A percentile compares a stretch with the other conserved stretches of the same genome.
Conservation (phyloP, 2,329 filamentous ascomycete genomes). For the Verticillium longisporum region DNA sequence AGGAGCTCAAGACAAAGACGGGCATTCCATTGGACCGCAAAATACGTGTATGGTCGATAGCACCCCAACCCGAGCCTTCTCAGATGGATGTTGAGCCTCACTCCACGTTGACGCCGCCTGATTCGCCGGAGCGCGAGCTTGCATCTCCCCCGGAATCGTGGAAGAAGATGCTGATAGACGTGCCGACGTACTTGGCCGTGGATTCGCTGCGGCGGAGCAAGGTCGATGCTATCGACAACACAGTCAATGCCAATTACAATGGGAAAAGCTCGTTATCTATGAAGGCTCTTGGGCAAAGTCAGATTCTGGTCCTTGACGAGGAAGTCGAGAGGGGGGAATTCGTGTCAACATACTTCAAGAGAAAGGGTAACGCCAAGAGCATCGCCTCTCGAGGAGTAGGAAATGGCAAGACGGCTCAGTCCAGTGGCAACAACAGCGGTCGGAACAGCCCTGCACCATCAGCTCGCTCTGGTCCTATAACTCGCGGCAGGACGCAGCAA, state of each 20-base stretch:
- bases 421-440: slow-evolving; percentile 48
- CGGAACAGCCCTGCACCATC: slow-evolving; percentile 61
- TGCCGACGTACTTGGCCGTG: slow-evolving; percentile 44
- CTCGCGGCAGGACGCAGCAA: slow-evolving; percentile 64
- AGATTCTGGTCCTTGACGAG: slow-evolving; percentile 81
- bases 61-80: slow-evolving; percentile 27
- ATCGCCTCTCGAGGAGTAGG: slow-evolving; percentile 27
- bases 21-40: slow-evolving; percentile 64
- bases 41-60: slow-evolving; percentile 68
- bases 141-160: slow-evolving; percentile 26
- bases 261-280: slow-evolving; percentile 60
- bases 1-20: slow-evolving; percentile 60
- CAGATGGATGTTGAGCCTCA: slow-evolving; percentile 27
- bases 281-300: slow-evolving; percentile 63
- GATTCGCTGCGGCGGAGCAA: slow-evolving; percentile 8
- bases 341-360: slow-evolving; percentile 41
- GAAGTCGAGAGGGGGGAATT: slow-evolving; percentile 52
- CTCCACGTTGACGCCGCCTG: slow-evolving; percentile 30
- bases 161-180: slow-evolving; percentile 35
- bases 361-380: slow-evolving; percentile 25
- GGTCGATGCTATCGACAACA: slow-evolving; percentile 50
- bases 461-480: slow-evolving; percentile 40
- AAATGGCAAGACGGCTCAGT: slow-evolving; percentile 23
- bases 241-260: slow-evolving; percentile 69
- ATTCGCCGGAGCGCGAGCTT: slow-evolving; percentile 26